Percentiles rank a stretch among this genome's conserved stretches.
phyloP scores from a whole-genome alignment of 2,329 filamentous ascomycete species.

The Colletotrichum sp. region DNA sequence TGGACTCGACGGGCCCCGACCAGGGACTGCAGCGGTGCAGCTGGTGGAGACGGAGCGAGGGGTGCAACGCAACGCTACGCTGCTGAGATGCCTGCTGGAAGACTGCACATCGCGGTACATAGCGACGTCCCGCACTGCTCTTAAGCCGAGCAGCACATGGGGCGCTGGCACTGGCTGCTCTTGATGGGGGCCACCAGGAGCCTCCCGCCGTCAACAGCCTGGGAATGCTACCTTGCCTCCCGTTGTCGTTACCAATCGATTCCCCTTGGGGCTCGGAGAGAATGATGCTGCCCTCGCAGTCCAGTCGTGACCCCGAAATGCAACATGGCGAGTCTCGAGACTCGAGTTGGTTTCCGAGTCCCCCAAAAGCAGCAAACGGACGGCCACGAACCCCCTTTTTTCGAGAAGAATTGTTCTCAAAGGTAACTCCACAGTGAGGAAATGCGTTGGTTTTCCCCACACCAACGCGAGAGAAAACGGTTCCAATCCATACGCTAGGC shows the following conservation, averaged over 20 bases:
- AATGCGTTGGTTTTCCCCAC: conserved; percentile 20
- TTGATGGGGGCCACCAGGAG: conserved; percentile 17
- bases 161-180: neutral
- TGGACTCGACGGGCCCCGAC: conserved; percentile 1
- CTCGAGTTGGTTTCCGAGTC: neutral
- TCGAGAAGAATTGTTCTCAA: neutral
- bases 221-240: conserved; percentile 8
- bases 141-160: neutral
- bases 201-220: conserved; percentile 17
- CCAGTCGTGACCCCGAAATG: neutral
- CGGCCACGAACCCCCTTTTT: conserved; percentile 1
- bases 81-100: neutral
- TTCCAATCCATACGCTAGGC: neutral
- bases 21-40: neutral
- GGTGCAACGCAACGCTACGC: conserved; percentile 6
- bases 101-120: neutral
- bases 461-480: conserved; percentile 14
- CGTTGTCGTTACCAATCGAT: conserved; percentile 10
- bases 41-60: neutral
- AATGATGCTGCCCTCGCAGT: neutral
- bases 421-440: conserved; percentile 9
- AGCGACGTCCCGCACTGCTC: neutral
- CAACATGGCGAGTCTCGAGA: neutral
- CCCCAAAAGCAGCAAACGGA: neutral
- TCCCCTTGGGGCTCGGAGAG: neutral